Conservation (phyloP, 176 grass and related monocot species). For the Aechmea fasciata region DNA sequence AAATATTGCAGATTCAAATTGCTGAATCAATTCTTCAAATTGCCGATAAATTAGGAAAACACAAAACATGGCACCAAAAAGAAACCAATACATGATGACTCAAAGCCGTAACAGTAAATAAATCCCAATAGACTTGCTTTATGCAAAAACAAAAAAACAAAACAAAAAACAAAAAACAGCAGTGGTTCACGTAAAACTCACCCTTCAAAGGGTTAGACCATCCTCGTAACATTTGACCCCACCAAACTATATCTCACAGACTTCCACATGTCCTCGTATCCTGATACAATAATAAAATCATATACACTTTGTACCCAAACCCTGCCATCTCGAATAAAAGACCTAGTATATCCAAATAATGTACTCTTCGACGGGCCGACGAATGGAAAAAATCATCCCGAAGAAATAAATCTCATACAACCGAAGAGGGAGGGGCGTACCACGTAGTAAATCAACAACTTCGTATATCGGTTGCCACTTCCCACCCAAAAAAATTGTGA, state of each 20-base stretch:
- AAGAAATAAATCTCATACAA: neutral
- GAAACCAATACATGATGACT: too few relatives aligned
- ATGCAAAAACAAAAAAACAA: too few relatives aligned
- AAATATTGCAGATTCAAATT: too few relatives aligned
- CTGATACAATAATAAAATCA: slow-evolving; percentile 23
- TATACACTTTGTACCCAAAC: slow-evolving; percentile 33
- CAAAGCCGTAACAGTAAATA: neutral
- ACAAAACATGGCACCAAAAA: too few relatives aligned
- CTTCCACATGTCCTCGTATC: neutral
- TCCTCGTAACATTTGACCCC: neutral
- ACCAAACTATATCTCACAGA: slow-evolving; percentile 21
- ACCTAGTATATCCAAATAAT: neutral
- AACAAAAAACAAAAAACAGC: neutral
- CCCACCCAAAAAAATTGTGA: slow-evolving; percentile 13
- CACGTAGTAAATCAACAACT: neutral
- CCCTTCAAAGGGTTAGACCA: neutral
- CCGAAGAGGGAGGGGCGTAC: neutral
- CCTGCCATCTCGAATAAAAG: neutral
- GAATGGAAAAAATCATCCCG: slow-evolving; percentile 6
- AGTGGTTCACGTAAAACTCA: slow-evolving; percentile 2
- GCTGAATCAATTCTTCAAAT: too few relatives aligned
- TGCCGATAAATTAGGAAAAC: too few relatives aligned
- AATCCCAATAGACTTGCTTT: too few relatives aligned
- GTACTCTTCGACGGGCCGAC: neutral
- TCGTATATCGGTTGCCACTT: neutral